phyloP scores from a whole-genome alignment of 2,329 filamentous ascomycete species.

The Cyphellophora europaea region DNA sequence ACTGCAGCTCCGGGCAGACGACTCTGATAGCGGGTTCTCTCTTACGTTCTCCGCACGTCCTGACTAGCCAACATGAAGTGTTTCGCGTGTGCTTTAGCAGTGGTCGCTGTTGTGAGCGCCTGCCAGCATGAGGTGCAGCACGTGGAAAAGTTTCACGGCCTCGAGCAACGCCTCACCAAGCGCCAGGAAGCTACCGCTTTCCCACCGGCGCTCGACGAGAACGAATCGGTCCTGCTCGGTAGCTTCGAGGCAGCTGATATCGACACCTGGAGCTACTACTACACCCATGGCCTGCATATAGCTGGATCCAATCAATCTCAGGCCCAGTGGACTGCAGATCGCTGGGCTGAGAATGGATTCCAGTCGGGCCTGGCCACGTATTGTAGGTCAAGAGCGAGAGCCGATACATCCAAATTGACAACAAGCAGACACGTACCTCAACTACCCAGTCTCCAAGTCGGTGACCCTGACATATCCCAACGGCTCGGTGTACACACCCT shows the following conservation, averaged over 20 bases:
- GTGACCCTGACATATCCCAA: slow-evolving; percentile 16
- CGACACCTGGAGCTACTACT: slow-evolving; percentile 22
- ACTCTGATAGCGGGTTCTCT: too few relatives aligned
- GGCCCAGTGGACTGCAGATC: slow-evolving; percentile 24
- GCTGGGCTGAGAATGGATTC: slow-evolving; percentile 22
- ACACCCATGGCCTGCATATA: slow-evolving; percentile 23
- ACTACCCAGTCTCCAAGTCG: slow-evolving; percentile 22
- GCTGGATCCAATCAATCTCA: slow-evolving; percentile 22
- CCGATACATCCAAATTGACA: slow-evolving; percentile 3
- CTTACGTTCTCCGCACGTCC: neutral
- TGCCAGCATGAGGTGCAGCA: neutral
- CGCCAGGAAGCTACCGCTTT: slow-evolving; percentile 13
- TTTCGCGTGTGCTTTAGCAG: neutral
- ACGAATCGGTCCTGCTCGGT: slow-evolving; percentile 21
- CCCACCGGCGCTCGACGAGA: slow-evolving; percentile 18
- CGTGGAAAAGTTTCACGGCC: neutral
- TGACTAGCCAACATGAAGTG: neutral
- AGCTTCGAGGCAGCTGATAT: slow-evolving; percentile 21
- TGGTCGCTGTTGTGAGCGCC: neutral
- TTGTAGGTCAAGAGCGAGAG: slow-evolving; percentile 6
- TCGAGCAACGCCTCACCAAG: slow-evolving; percentile 11
- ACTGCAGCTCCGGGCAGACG: too few relatives aligned
- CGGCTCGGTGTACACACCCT: slow-evolving; percentile 15
- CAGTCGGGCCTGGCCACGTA: slow-evolving; percentile 18
- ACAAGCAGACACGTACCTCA: slow-evolving; percentile 21